Base-by-base conservation (phyloP, 2,329 filamentous ascomycete genomes). In the Claviceps arundinis region DNA sequence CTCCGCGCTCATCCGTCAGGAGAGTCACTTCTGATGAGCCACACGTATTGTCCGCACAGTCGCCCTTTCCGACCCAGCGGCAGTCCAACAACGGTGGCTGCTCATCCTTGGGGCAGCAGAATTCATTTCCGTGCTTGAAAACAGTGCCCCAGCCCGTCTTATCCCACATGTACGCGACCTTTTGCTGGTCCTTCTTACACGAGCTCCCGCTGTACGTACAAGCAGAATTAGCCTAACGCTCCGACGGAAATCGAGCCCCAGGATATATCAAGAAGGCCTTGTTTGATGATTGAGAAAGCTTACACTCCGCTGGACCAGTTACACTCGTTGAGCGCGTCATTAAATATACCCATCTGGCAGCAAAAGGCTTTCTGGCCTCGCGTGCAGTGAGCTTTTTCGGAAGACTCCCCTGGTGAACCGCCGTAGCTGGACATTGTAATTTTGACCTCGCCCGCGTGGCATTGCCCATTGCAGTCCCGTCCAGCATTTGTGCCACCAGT, bases 401-500 rank as follows among this genome's bases (percentile, higher is more conserved):
- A 50, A 8, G 42, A 42, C 37, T 50, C 51, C 22, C 48, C 16
- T 41, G 51, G 37, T 16, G 24, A 34, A 6, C 55, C 52, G 7
- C 54, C 54, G 8, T 40, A 46, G 13, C 34, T 16, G 2, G 56
- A 57, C 19, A 48, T 45, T 17, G 46, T 51, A 11, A 57, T 48
- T 7, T 17, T 56, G 1, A 53, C 47, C 16, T 57, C 56, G 11
- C 54, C 52, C 1, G 40, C 43, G 37, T 57, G 56, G 38, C 56
- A 57, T 34, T 54, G 52, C 7, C 56, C 54, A 22, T 57, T 53
- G 47, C 56, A 57, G 47, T 52, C 53, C n/a, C 43, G 16, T 30
- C 43, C 43, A 16, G 43, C 24, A 9, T 45, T 45, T 30, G 43
- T 45, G 43, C 43, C 43, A 11, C 43, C 41, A 24, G 50, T 52